Evolutionary conservation across 352 stramenopile genomes (phyloP).

Genomic region (Phytophthora syringae): DNA sequence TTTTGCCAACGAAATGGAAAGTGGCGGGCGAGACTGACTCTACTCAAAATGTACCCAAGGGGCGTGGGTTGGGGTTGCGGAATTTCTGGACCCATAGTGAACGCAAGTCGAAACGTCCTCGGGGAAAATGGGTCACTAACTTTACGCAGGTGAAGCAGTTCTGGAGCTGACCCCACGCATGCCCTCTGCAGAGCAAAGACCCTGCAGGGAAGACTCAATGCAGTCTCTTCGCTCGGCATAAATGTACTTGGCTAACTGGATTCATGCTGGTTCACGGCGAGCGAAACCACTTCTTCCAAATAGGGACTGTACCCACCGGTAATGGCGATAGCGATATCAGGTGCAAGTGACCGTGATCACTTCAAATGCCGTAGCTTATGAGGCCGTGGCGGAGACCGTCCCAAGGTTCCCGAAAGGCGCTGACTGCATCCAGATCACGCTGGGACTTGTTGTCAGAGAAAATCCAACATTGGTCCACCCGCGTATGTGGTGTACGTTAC

Average conservation of each 20-base stretch:
- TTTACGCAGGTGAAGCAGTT: background rate
- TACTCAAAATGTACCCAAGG: conserved; percentile 42
- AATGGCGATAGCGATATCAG: conserved; percentile 17
- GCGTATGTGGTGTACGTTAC: too few species aligned
- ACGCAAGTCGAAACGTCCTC: conserved; percentile 1
- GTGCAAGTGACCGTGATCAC: too few species aligned
- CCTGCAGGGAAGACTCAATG: background rate
- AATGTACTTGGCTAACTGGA: background rate
- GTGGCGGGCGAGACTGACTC: conserved; percentile 32
- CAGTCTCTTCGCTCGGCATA: background rate
- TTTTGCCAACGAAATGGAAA: conserved; percentile 28
- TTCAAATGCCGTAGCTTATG: too few species aligned
- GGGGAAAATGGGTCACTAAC: background rate
- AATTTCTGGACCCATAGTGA: conserved; percentile 14
- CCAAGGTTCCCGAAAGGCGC: too few species aligned
- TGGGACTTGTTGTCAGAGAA: conserved; percentile 11
- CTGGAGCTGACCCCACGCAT: conserved; percentile 6
- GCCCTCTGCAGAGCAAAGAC: background rate
- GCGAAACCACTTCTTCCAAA: conserved; percentile 24
- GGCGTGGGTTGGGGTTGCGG: background rate
- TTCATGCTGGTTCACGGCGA: background rate
- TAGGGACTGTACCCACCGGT: conserved; percentile 16
- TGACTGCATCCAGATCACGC: too few species aligned
- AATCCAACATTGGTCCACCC: conserved; percentile 7
- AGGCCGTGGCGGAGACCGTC: too few species aligned